Base-by-base conservation (phyloP, 2,329 filamentous ascomycete species). In the Fusarium avenaceum region DNA sequence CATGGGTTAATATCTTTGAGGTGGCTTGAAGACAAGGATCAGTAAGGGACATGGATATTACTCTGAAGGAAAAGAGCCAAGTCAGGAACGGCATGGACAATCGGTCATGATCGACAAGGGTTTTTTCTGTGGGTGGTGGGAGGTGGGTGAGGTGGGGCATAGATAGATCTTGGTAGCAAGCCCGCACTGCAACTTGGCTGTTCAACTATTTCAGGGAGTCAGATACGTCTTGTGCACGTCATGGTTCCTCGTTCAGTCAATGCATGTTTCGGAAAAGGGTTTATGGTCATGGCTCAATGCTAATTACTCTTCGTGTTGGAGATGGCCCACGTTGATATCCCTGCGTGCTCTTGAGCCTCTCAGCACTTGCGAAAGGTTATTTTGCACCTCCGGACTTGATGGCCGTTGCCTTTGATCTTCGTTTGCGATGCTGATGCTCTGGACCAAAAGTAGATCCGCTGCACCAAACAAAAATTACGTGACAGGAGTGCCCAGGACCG, bases 51-150 rank as follows among this genome's bases (percentile, higher is more conserved):
- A 64, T 48, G 52, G 57, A 53, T 38, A 50, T 57, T 50, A 64
- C 49, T 51, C 48, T 49, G 65, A 30, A 30, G 9, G 62, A 47
- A 57, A 58, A 67, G 54, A 70, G 62, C 62, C 72, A 74, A 69
- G 66, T 69, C 72, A 72, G 69, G 72, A 73, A 73, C 70, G 70
- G 63, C 62, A 69, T 69, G 70, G 67, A 65, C 57, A 72, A 72
- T 69, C 72, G 69, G 62, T 63, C 57, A 62, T 67, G 72, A 72
- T 69, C 50, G 69, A 72, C 67, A 63, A 73, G 72, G 72, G 58
- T 69, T 56, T 48, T 44, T 40, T 24, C 38, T 59, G 66, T 66
- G 61, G 60, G 66, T 62, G 48, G 69, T 19, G 19, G 19, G 19
- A 19, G 19, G 19, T 19, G 19, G 19, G 19, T 69, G 33, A 26